A percentile compares a stretch with the other conserved stretches of the same genome.
phyloP scores from a whole-genome alignment of 148 eudicot species.

The Silene conica region DNA sequence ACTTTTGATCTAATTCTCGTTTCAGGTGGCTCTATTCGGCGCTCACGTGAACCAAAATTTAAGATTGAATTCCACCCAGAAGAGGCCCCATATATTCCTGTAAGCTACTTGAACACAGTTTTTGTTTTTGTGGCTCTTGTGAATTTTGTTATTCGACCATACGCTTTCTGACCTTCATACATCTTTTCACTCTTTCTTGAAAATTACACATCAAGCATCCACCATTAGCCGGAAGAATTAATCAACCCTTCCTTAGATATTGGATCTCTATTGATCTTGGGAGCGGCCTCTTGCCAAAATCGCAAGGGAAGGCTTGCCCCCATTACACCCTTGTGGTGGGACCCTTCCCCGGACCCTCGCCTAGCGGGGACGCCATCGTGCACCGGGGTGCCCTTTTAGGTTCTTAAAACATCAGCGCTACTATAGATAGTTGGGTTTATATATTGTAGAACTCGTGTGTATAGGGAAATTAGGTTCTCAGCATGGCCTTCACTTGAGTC shows the following conservation, averaged over 20 bases:
- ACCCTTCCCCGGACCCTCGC: no score
- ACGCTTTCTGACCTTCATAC: background rate
- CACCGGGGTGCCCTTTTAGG: no score
- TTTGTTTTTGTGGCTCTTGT: slow-evolving; percentile 9
- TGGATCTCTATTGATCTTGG: background rate
- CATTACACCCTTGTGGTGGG: no score
- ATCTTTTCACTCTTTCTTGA: slow-evolving; percentile 5
- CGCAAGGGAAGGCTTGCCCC: no score
- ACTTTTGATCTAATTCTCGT: no score
- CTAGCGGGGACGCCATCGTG: no score
- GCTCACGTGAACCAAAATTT: slow-evolving; percentile 81
- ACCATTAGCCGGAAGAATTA: background rate
- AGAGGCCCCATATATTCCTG: slow-evolving; percentile 71
- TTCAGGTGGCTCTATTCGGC: slow-evolving; percentile 62
- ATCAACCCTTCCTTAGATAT: background rate
- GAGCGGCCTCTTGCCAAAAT: no score
- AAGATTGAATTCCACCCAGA: slow-evolving; percentile 75
- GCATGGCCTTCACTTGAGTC: background rate
- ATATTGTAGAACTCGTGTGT: background rate
- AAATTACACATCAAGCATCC: background rate
- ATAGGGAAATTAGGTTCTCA: background rate
- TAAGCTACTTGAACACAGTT: slow-evolving; percentile 33
- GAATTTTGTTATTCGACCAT: background rate
- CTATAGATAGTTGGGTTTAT: background rate
- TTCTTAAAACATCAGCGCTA: background rate